phyloP scores from a whole-genome alignment of 148 eudicot species.

The Beta vulgaris region DNA sequence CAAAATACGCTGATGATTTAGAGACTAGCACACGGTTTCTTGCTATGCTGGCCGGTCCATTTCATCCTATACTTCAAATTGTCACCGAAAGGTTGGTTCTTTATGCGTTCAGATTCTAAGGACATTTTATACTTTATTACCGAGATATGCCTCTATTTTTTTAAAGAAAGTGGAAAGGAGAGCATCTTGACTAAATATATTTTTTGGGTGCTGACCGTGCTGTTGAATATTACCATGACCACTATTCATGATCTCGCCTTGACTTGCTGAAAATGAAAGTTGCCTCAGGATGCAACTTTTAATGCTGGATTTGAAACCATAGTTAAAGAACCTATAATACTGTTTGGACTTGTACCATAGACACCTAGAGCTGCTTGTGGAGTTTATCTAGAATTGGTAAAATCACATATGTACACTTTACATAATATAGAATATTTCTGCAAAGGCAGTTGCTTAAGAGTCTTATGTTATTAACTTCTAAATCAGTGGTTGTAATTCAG shows the following conservation, averaged over 20 bases:
- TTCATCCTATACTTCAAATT: constrained; percentile 67
- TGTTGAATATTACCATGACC: not conserved
- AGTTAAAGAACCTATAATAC: not conserved
- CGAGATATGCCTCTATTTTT: not conserved
- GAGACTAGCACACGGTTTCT: constrained; percentile 62
- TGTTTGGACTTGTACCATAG: not conserved
- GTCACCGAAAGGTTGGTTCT: constrained; percentile 54
- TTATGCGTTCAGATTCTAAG: not conserved
- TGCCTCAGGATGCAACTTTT: not conserved
- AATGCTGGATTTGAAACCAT: not conserved
- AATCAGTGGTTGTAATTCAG: not conserved
- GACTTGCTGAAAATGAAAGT: not conserved
- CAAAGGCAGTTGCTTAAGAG: not conserved
- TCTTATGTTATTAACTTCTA: not conserved
- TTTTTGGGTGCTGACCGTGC: not conserved
- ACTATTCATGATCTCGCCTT: not conserved
- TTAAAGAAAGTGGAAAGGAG: not conserved
- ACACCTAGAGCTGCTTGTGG: not conserved
- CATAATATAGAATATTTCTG: not conserved
- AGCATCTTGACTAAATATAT: not conserved
- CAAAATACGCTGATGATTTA: constrained; percentile 55
- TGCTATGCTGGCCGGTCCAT: constrained; percentile 82
- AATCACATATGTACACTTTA: not conserved
- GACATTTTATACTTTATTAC: not conserved
- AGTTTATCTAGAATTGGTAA: not conserved